Evolutionary conservation across 169 alveolate genomes (phyloP).

Genomic region (Babesia caballi): DNA sequence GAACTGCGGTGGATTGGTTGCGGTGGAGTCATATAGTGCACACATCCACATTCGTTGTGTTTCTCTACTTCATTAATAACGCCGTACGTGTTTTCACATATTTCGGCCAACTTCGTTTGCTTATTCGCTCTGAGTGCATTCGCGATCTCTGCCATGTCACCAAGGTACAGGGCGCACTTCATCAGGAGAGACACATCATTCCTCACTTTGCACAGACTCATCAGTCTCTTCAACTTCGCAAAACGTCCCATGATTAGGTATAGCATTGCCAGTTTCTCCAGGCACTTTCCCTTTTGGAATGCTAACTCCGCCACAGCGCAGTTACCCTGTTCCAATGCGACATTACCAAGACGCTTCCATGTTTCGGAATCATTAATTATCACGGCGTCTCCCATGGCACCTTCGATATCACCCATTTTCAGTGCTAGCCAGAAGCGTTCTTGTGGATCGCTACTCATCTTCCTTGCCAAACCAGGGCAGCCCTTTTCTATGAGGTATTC

Average conservation of each 20-base stretch:
- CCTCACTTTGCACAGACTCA: conserved; percentile 64
- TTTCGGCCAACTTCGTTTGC: conserved; percentile 39
- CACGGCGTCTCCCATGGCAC: conserved; percentile 71
- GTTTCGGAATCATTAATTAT: conserved; percentile 63
- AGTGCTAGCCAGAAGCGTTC: conserved; percentile 67
- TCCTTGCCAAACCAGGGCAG: conserved; percentile 66
- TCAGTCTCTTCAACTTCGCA: conserved; percentile 74
- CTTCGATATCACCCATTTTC: conserved; percentile 58
- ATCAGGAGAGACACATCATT: conserved; percentile 40
- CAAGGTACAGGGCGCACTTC: conserved; percentile 27
- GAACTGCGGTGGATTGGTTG: conserved; percentile 45
- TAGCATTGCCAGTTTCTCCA: conserved; percentile 82
- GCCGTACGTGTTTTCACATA: conserved; percentile 37
- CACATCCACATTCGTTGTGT: not conserved
- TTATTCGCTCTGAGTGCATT: conserved; percentile 23
- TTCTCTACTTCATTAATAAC: not conserved
- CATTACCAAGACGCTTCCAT: conserved; percentile 71
- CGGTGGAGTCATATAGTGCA: conserved; percentile 53
- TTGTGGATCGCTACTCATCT: conserved; percentile 59
- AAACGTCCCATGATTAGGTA: conserved; percentile 82
- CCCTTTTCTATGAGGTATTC: conserved; percentile 71
- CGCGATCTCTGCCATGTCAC: conserved; percentile 53
- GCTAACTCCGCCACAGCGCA: conserved; percentile 86
- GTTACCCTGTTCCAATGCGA: conserved; percentile 77
- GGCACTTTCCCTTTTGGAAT: conserved; percentile 79